Base-by-base conservation (phyloP, 2,329 filamentous ascomycete genomes). In the Verticillium tricorpus region DNA sequence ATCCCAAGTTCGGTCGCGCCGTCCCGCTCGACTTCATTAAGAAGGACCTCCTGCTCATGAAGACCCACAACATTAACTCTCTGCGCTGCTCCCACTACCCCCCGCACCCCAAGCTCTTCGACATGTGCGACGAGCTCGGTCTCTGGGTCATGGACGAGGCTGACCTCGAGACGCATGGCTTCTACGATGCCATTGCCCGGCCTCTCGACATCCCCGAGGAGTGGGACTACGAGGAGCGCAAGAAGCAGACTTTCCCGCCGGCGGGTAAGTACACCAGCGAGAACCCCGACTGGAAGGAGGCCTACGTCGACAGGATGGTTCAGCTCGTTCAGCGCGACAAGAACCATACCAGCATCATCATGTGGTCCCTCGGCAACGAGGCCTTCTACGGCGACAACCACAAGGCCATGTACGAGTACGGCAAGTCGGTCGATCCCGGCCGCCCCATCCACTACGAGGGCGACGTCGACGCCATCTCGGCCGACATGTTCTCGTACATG, bases 321-420 rank as follows among this genome's bases (percentile, higher is more conserved):
- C 85, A 89, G 60, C 74, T 91, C 61, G 79, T 92, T 0, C 81
- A 87, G 67, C 80, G 89, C 17, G 88, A 91, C 71, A 90, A 90
- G 73, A 88, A 91, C 62, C 86, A 91, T 66, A 73, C 89, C 0
- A 87, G 82, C n/a, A 79, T 92, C 58, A 85, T 92, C 57, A 83
- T 91, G 52, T 92, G 89, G 89, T 89, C 85, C 56, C 77, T 92
- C 0, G 89, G 89, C 0, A 92, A 92, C 67, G 89, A 92, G 69
- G 84, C 88, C 0, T 91, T 90, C 69, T 91, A 89, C 67, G 89
- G 89, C 0, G 76, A 78, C 9, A 91, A 92, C 68, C 86, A 89
- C 68, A 79, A 78, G 56, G 85, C 83, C 37, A 92, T 92, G 89
- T 87, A 87, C 66, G 75, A 86, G 3, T 88, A 83, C 69, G 80